Conservation (phyloP, 2,329 filamentous ascomycete genomes). For the Alternaria infectoria region DNA sequence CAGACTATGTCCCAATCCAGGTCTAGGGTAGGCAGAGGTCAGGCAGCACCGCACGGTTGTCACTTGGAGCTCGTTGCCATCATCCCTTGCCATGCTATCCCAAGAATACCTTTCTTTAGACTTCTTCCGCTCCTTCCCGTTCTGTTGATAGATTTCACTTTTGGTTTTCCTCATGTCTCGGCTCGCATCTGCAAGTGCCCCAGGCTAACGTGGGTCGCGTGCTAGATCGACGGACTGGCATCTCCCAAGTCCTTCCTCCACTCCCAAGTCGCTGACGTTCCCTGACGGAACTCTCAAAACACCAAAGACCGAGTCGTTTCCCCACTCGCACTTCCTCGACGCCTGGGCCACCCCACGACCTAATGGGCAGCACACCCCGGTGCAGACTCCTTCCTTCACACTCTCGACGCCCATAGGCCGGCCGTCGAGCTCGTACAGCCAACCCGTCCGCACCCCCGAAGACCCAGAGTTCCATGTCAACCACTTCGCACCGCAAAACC, state of each 20-base stretch:
- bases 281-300: slow-evolving; percentile 52
- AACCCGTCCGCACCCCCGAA: slow-evolving; percentile 44
- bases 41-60: slow-evolving; percentile 48
- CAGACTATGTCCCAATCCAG: slow-evolving; percentile 21
- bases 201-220: slow-evolving; percentile 44
- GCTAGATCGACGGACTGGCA: slow-evolving; percentile 55
- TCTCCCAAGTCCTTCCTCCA: slow-evolving; percentile 58
- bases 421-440: slow-evolving; percentile 44
- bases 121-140: neutral
- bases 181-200: slow-evolving; percentile 30
- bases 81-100: slow-evolving; percentile 19
- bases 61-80: slow-evolving; percentile 32
- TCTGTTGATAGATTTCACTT: slow-evolving; percentile 15
- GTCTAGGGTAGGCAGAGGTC: slow-evolving; percentile 39
- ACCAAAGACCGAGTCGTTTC: slow-evolving; percentile 51
- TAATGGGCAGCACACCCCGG: slow-evolving; percentile 50
- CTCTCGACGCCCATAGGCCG: slow-evolving; percentile 45
- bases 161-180: slow-evolving; percentile 6
- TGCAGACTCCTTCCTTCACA: slow-evolving; percentile 50
- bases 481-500: slow-evolving; percentile 63
- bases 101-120: slow-evolving; percentile 7
- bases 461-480: slow-evolving; percentile 64
- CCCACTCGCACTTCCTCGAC: slow-evolving; percentile 56
- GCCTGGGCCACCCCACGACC: slow-evolving; percentile 56
- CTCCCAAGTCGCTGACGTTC: slow-evolving; percentile 53